Percentiles rank a stretch among this genome's conserved stretches.
These are phyloP conservation scores for Ustilago sp. DNA, from an alignment of 1,284 basidiomycete genomes.

Conservation along the genomic window DNA sequence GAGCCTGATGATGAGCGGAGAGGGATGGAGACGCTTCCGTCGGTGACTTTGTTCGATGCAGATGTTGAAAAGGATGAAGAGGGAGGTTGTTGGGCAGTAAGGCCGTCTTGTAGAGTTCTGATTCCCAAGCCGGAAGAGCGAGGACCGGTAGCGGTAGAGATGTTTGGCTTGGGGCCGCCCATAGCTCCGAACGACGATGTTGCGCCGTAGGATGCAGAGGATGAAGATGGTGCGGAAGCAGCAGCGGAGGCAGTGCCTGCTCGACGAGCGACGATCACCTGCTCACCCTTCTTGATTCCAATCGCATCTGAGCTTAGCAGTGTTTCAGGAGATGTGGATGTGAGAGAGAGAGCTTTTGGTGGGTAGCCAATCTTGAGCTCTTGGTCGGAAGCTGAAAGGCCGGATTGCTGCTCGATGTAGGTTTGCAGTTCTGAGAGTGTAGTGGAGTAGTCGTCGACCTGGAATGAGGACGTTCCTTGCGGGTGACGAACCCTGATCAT, in stretches of 20 bases:
- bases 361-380: constrained; percentile 54
- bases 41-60: constrained; percentile 17
- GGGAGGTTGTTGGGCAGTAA: constrained; percentile 18
- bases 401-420: constrained; percentile 21
- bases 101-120: constrained; percentile 24
- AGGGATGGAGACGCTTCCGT: constrained; percentile 23
- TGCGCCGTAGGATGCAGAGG: background rate
- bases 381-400: constrained; percentile 31
- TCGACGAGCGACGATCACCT: constrained; percentile 39
- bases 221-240: background rate
- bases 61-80: background rate
- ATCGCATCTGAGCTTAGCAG: constrained; percentile 15
- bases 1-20: constrained; percentile 14
- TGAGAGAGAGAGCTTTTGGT: constrained; percentile 24
- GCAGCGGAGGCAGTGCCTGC: background rate
- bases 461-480: constrained; percentile 40
- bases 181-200: constrained; percentile 22
- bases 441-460: constrained; percentile 18
- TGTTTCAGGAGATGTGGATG: background rate
- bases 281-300: constrained; percentile 39
- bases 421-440: constrained; percentile 27
- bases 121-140: constrained; percentile 21
- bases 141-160: constrained; percentile 27
- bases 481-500: constrained; percentile 53
- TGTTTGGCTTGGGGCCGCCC: constrained; percentile 23